A percentile compares a stretch with the other conserved stretches of the same genome.
Conservation (phyloP, 345 rosid species). For the Eucalyptus albens region DNA sequence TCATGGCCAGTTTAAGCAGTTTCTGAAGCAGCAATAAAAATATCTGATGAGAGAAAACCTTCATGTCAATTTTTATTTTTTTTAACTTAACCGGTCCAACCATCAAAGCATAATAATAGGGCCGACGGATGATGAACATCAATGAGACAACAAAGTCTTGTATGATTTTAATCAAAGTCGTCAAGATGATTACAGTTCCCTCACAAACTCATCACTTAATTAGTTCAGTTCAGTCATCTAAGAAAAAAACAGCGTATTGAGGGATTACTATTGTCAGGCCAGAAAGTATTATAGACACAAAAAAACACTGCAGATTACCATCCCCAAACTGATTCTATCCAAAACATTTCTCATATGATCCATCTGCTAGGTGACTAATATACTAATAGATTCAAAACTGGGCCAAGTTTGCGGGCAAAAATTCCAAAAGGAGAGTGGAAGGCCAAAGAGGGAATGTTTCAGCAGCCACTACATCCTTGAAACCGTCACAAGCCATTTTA, state of each 20-base stretch:
- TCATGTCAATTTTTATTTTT: background rate
- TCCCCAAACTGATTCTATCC: background rate
- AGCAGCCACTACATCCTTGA: background rate
- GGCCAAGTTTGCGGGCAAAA: background rate
- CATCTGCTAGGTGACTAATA: background rate
- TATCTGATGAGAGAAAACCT: background rate
- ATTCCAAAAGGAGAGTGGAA: background rate
- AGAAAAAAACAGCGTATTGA: background rate
- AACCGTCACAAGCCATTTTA: background rate
- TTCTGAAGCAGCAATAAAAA: background rate
- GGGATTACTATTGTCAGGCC: background rate
- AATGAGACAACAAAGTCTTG: background rate
- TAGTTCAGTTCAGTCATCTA: background rate
- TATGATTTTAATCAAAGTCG: background rate
- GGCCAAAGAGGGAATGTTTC: background rate
- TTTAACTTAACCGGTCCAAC: background rate
- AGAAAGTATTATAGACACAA: background rate
- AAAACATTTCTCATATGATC: background rate
- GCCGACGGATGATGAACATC: background rate
- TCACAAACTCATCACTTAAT: background rate
- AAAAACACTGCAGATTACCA: background rate
- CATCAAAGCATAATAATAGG: background rate
- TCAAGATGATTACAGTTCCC: background rate
- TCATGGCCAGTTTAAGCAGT: background rate
- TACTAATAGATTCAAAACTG: background rate